Base-by-base conservation (phyloP, 768 basidiomycete genomes). In the Tulasnella sp. region DNA sequence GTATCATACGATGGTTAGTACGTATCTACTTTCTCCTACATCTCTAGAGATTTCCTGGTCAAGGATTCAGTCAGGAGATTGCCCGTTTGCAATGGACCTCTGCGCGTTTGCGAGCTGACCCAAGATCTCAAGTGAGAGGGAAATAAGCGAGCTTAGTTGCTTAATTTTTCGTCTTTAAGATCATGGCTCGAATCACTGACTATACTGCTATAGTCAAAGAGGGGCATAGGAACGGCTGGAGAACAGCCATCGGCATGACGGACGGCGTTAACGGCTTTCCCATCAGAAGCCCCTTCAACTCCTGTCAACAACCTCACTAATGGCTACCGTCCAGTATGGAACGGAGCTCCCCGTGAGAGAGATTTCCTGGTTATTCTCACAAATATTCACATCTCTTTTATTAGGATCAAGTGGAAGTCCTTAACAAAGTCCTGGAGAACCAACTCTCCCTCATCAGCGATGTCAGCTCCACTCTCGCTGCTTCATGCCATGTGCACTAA, bases 241-340 rank as follows among this genome's bases (percentile, higher is more conserved):
- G 42, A 44, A 44, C 6, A 44, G 10, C 40, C 40, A 94, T n/a
- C 61, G 26, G 61, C 20, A 9, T n/a, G 55, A 92, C 9, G 26
- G 23, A 67, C 61, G 61, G 61, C 61, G 61, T 67, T 67, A 67
- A 67, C 61, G 61, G 61, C n/a, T 3, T 16, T 32, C 26, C 15
- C 48, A 23, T 23, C 48, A 16, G 23, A 51, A n/a, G 6, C 29
- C 23, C 61, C 5, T 16, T 26, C 29, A 67, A 67, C 61, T 23
- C 55, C 55, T 57, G 55, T 57, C 55, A 29, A 67, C 61, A 29
- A 26, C 26, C 61, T 29, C 61, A 29, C 61, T 11, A 3, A 67
- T 67, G 61, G 61, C 61, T 67, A 67, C 61, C 32, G 61, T 75
- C 48, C 26, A 40, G 26, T 75, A 75, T 40, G 75, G 75, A n/a